These are phyloP conservation scores for Leccinum brunneo-olivaceum DNA, from an alignment of 1,284 basidiomycete species.

Conservation along the genomic window DNA sequence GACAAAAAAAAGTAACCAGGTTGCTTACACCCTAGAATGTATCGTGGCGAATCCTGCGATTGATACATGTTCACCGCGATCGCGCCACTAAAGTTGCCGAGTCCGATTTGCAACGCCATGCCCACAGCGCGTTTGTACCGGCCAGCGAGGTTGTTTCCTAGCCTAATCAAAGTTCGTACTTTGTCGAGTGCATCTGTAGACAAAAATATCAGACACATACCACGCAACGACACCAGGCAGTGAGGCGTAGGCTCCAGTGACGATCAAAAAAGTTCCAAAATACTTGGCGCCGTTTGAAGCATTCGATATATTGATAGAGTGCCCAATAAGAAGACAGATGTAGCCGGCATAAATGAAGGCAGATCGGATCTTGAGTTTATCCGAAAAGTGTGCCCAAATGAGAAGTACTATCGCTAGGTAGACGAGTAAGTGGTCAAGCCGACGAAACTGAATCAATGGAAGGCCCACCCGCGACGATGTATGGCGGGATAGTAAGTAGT, in stretches of 20 bases:
- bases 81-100: conserved; percentile 36
- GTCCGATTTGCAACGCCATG: conserved; percentile 39
- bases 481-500: conserved; percentile 65
- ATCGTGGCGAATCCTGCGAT: conserved; percentile 51
- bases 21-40: conserved; percentile 49
- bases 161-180: conserved; percentile 27
- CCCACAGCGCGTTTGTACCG: conserved; percentile 45
- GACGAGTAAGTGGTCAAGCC: neutral
- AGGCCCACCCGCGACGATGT: conserved; percentile 51
- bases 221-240: conserved; percentile 64
- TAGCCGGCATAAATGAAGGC: conserved; percentile 56
- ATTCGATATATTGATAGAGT: conserved; percentile 54
- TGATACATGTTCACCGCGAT: conserved; percentile 53
- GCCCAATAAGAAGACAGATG: conserved; percentile 50
- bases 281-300: conserved; percentile 46
- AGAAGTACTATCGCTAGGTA: conserved; percentile 45
- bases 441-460: neutral
- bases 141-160: conserved; percentile 42
- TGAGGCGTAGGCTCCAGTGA: conserved; percentile 52
- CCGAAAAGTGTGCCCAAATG: conserved; percentile 52
- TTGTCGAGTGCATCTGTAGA: neutral
- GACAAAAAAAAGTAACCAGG: conserved; percentile 26
- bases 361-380: conserved; percentile 49
- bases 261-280: conserved; percentile 61
- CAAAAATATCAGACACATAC: conserved; percentile 28